Evolutionary conservation across 306 rosid genomes (phyloP).

Genomic region (cucumber (Cucumis sativus)): DNA sequence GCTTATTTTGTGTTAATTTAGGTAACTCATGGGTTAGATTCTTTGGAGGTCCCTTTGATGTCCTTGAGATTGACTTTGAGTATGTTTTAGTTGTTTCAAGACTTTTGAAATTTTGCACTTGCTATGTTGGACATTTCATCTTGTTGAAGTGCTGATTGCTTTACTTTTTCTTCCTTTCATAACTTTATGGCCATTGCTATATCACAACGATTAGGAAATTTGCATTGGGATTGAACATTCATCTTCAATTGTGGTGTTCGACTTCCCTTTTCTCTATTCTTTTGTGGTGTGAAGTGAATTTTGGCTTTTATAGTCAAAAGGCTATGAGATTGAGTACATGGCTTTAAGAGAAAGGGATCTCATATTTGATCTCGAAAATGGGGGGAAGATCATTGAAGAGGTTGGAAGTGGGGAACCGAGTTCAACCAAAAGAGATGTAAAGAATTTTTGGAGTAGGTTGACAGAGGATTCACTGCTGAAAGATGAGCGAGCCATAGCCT

Average conservation of each 20-base stretch:
- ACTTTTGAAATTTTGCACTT: not conserved
- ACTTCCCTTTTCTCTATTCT: not conserved
- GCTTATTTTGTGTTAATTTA: not conserved
- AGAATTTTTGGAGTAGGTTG: conserved; percentile 7
- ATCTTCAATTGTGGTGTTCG: not conserved
- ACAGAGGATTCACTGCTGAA: not conserved
- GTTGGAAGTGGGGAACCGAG: not conserved
- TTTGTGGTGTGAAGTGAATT: not conserved
- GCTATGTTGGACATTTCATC: not conserved
- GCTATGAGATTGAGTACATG: conserved; percentile 9
- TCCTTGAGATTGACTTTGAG: not conserved
- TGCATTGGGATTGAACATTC: not conserved
- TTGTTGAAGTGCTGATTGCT: not conserved
- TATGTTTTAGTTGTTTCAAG: not conserved
- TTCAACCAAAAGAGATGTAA: not conserved
- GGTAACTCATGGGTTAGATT: not conserved
- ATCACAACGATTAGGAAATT: not conserved
- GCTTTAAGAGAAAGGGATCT: conserved; percentile 19
- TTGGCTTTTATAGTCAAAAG: not conserved
- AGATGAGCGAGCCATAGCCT: not conserved
- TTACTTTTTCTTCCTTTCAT: not conserved
- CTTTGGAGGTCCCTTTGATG: not conserved
- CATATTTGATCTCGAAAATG: conserved; percentile 45
- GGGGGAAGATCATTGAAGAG: conserved; percentile 18
- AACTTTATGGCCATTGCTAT: not conserved